Conservation (phyloP, 2,329 filamentous ascomycete genomes). For the Paraconiothyrium sp. region DNA sequence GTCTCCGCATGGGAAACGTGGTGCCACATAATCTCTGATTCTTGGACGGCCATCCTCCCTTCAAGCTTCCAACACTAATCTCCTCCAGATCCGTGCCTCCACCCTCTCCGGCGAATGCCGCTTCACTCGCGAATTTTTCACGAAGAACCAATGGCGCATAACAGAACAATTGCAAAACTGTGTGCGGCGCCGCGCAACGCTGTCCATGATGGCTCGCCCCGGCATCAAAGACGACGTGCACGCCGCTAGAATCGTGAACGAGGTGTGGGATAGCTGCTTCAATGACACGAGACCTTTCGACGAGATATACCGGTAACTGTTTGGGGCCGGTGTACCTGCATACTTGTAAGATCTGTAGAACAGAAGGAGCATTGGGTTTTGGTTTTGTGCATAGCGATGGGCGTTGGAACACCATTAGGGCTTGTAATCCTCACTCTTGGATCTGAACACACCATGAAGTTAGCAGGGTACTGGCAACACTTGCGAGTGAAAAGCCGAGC, state of each 20-base stretch:
- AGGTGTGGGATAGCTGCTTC: conserved; percentile 99
- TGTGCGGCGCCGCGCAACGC: conserved; percentile 80
- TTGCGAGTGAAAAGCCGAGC: no score
- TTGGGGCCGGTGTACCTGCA: not conserved
- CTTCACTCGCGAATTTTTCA: conserved; percentile 86
- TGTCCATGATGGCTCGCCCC: conserved; percentile 81
- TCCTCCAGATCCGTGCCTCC: conserved; percentile 82
- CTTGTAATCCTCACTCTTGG: conserved; percentile 17
- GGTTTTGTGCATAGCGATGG: conserved; percentile 28
- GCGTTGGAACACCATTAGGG: conserved; percentile 22
- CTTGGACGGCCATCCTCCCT: not conserved
- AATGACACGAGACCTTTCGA: conserved; percentile 94
- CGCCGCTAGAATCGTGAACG: conserved; percentile 87
- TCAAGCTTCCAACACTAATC: not conserved
- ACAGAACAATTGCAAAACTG: conserved; percentile 95
- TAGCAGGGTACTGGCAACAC: no score
- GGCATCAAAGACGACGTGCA: conserved; percentile 86
- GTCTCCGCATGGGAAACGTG: not conserved
- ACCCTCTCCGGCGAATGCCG: conserved; percentile 94
- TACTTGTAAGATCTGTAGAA: conserved; percentile 14
- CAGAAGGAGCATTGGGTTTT: not conserved
- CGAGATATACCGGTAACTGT: conserved; percentile 81
- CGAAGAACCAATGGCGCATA: conserved; percentile 83
- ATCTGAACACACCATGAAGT: not conserved
- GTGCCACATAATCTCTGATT: not conserved